Evolutionary conservation across 2,329 filamentous ascomycete genomes (phyloP).

Genomic region (Aspergillus sp.): DNA sequence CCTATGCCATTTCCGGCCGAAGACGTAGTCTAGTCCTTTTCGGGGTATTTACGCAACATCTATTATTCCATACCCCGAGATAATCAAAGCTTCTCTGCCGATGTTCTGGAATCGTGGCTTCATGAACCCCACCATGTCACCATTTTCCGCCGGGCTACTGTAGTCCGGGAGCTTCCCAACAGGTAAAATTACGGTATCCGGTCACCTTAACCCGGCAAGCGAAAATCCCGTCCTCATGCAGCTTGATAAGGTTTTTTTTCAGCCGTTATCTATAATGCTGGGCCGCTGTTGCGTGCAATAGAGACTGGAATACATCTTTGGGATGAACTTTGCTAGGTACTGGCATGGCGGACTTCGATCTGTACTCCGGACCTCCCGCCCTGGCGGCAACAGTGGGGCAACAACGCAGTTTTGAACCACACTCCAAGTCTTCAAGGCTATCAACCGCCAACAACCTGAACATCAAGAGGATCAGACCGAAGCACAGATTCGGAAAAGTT

Average conservation of each 20-base stretch:
- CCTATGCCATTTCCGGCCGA: too few species aligned
- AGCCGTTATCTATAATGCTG: background rate
- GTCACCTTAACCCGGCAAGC: background rate
- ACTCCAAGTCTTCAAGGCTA: background rate
- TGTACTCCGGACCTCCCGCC: background rate
- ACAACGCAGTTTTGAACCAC: background rate
- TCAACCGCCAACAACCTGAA: background rate
- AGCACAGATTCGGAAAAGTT: slow-evolving; percentile 34
- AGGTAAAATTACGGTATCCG: slow-evolving; percentile 18
- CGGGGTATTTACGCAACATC: slow-evolving; percentile 6
- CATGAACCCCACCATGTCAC: slow-evolving; percentile 21
- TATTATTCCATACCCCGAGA: slow-evolving; percentile 14
- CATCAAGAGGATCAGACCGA: slow-evolving; percentile 29
- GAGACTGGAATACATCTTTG: background rate
- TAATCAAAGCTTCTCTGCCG: slow-evolving; percentile 4
- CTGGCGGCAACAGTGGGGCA: slow-evolving; percentile 6
- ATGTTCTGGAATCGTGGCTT: slow-evolving; percentile 10
- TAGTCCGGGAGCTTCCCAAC: slow-evolving; percentile 27
- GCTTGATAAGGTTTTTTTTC: slow-evolving; percentile 8
- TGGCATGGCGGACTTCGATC: slow-evolving; percentile 1
- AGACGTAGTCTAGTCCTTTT: slow-evolving; percentile 17
- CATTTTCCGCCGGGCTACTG: slow-evolving; percentile 31
- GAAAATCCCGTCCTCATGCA: slow-evolving; percentile 14
- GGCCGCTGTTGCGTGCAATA: background rate
- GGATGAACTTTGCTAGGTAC: background rate